phyloP scores from a whole-genome alignment of 2,329 filamentous ascomycete species.

The Cytospora piceicola region DNA sequence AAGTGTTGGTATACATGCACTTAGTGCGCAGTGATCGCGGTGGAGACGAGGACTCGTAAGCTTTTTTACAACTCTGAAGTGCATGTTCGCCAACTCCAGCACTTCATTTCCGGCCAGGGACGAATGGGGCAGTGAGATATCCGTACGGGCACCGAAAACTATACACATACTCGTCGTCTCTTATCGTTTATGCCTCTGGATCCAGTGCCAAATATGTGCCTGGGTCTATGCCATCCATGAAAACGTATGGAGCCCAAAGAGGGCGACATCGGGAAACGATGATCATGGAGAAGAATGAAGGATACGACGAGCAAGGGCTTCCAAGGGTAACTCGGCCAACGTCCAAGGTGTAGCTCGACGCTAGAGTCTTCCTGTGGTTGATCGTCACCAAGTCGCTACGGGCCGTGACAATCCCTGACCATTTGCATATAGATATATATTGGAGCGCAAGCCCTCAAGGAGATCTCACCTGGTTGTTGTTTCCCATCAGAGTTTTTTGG shows the following conservation, averaged over 20 bases:
- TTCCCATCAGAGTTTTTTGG: not conserved
- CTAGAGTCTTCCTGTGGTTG: too few relatives aligned
- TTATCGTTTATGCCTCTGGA: too few relatives aligned
- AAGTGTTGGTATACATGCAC: not conserved
- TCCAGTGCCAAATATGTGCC: not conserved
- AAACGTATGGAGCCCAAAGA: not conserved
- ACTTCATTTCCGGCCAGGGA: not conserved
- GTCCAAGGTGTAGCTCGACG: too few relatives aligned
- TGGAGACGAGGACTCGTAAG: not conserved
- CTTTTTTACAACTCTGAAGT: not conserved
- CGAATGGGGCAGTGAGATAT: not conserved
- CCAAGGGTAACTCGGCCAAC: too few relatives aligned
- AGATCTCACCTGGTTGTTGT: not conserved
- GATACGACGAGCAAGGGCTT: too few relatives aligned
- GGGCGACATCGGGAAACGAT: not conserved
- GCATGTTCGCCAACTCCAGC: not conserved
- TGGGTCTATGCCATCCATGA: not conserved
- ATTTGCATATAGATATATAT: not conserved
- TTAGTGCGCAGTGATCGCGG: not conserved
- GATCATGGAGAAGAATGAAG: not conserved
- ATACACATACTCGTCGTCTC: not conserved
- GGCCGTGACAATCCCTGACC: too few relatives aligned
- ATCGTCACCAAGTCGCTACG: too few relatives aligned
- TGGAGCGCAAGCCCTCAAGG: not conserved
- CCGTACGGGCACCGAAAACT: not conserved